A percentile compares a stretch with the other conserved stretches of the same genome.
Conservation (phyloP, 1,284 basidiomycete genomes). For the Amylostereum chailletii region DNA sequence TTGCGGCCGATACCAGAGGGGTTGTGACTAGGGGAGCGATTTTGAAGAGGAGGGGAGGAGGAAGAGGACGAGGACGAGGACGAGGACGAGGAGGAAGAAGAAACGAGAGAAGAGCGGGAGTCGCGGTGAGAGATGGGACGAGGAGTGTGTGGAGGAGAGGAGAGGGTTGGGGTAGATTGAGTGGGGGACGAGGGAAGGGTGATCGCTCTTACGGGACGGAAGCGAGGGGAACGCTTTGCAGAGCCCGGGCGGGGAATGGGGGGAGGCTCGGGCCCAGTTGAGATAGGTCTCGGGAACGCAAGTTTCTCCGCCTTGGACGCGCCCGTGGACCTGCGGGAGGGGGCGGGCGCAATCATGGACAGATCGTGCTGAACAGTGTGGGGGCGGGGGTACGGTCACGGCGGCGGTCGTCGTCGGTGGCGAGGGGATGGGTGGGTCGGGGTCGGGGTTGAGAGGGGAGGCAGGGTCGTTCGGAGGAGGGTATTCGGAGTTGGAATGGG, state of each 20-base stretch:
- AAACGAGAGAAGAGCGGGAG: constrained; percentile 9
- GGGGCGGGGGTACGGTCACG: too few species aligned
- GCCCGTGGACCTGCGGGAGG: too few species aligned
- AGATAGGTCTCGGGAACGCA: not conserved
- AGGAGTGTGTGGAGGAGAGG: constrained; percentile 20
- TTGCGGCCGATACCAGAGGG: constrained; percentile 62
- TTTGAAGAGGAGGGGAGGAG: constrained; percentile 27
- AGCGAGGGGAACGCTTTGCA: constrained; percentile 1
- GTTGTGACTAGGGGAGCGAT: constrained; percentile 15
- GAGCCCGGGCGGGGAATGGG: constrained; percentile 11
- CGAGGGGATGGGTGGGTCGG: too few species aligned
- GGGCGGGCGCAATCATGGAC: too few species aligned
- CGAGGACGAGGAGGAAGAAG: constrained; percentile 14
- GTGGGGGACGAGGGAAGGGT: constrained; percentile 6
- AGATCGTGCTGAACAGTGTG: too few species aligned
- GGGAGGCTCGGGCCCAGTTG: constrained; percentile 5
- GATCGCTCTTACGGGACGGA: constrained; percentile 12
- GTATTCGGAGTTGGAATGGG: too few species aligned
- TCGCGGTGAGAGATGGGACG: constrained; percentile 30
- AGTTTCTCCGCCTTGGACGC: too few species aligned
- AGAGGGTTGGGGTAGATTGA: constrained; percentile 1
- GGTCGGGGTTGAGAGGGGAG: too few species aligned
- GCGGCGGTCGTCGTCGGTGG: too few species aligned
- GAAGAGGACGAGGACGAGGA: constrained; percentile 29
- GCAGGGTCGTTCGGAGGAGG: too few species aligned